Conservation (phyloP, 495 filamentous ascomycete genomes). For the Wilcoxina mikolae region DNA sequence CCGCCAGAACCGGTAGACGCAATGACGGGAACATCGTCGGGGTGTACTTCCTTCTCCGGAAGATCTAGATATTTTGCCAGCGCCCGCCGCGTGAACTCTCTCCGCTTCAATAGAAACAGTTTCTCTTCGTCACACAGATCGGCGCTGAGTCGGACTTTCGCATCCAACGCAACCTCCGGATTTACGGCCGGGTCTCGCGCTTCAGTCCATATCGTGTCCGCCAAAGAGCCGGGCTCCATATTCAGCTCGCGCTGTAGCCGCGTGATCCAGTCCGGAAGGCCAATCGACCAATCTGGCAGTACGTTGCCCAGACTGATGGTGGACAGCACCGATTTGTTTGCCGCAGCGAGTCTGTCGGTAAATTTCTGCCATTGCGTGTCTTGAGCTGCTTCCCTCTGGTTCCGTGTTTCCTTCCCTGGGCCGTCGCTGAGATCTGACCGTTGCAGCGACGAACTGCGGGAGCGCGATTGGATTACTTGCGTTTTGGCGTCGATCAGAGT, state of each 20-base stretch:
- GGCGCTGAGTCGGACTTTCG: constrained; percentile 62
- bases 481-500: background rate
- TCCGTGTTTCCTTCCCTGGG: constrained; percentile 2
- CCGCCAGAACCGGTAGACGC: constrained; percentile 89
- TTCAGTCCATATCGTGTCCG: constrained; percentile 85
- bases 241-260: constrained; percentile 83
- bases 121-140: constrained; percentile 78
- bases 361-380: constrained; percentile 26
- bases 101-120: constrained; percentile 49
- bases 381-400: constrained; percentile 6
- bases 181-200: constrained; percentile 67
- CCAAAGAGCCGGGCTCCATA: constrained; percentile 69
- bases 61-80: constrained; percentile 69
- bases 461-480: background rate
- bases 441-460: background rate
- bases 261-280: constrained; percentile 58
- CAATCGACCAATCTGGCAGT: constrained; percentile 65
- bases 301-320: constrained; percentile 30
- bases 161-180: constrained; percentile 69
- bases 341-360: constrained; percentile 15
- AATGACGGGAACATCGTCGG: constrained; percentile 82
- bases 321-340: constrained; percentile 21
- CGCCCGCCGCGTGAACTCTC: constrained; percentile 48
- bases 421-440: background rate
- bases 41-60: constrained; percentile 64